Evolutionary conservation across 768 basidiomycete species (phyloP).

Genomic region (Kwoniella pini): DNA sequence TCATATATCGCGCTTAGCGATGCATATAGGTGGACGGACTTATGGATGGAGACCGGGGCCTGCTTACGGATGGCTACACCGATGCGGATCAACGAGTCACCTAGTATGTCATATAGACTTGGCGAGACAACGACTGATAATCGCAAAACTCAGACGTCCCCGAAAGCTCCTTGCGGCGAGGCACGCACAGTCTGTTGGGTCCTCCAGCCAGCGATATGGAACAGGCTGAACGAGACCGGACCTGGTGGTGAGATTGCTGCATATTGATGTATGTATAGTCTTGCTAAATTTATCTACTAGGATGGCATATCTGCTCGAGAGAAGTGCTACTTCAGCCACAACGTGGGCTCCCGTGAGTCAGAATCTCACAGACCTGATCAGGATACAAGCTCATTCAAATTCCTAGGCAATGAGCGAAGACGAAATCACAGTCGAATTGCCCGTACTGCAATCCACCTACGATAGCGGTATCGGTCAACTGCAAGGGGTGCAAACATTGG

Average conservation of each 20-base stretch:
- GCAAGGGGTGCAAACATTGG: constrained; percentile 30
- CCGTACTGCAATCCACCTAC: constrained; percentile 30
- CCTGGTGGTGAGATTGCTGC: constrained; percentile 36
- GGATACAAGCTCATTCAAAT: constrained; percentile 11
- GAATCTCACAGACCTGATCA: background rate
- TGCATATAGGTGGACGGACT: constrained; percentile 37
- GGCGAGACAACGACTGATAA: background rate
- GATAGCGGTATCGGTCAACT: constrained; percentile 31
- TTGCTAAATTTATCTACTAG: constrained; percentile 5
- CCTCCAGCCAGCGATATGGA: constrained; percentile 20
- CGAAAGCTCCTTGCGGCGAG: constrained; percentile 8
- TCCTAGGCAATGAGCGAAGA: constrained; percentile 23
- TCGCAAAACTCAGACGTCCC: constrained; percentile 13
- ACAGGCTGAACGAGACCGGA: constrained; percentile 40
- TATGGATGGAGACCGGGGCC: constrained; percentile 38
- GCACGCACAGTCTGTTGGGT: constrained; percentile 16
- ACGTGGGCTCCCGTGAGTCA: constrained; percentile 33
- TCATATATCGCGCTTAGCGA: no score
- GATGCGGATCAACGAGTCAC: constrained; percentile 33
- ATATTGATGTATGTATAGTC: background rate
- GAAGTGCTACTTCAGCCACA: constrained; percentile 16
- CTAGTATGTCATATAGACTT: constrained; percentile 21
- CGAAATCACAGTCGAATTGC: constrained; percentile 46
- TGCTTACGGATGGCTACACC: constrained; percentile 35
- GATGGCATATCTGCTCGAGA: constrained; percentile 36